These are phyloP conservation scores for Sarcomyxa edulis DNA, from an alignment of 768 basidiomycete species.

Conservation along the genomic window DNA sequence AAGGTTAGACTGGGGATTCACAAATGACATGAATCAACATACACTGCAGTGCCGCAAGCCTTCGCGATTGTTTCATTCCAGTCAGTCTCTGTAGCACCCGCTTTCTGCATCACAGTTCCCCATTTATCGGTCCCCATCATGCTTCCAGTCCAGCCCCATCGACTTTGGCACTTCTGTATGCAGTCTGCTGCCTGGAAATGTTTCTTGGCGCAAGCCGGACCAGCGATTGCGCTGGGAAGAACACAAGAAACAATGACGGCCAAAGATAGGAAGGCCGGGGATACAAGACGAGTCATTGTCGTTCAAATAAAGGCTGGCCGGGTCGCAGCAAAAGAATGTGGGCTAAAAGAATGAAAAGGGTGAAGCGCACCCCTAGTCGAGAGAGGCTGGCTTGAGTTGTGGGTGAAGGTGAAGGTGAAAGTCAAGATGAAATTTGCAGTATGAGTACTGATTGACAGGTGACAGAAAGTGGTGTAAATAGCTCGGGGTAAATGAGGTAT, in stretches of 20 bases:
- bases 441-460: too few species aligned
- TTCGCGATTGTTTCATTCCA: conserved; percentile 30
- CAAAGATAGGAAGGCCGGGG: conserved; percentile 25
- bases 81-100: conserved; percentile 21
- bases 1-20: background rate
- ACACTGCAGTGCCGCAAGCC: conserved; percentile 34
- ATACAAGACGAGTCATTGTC: conserved; percentile 31
- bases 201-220: conserved; percentile 40
- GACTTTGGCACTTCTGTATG: conserved; percentile 30
- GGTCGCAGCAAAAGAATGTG: conserved; percentile 11
- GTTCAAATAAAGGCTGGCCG: conserved; percentile 11
- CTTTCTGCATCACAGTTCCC: conserved; percentile 45
- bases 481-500: too few species aligned
- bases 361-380: conserved; percentile 16
- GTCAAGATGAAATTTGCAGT: too few species aligned
- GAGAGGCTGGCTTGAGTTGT: conserved; percentile 2
- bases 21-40: conserved; percentile 3
- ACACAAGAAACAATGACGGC: conserved; percentile 25
- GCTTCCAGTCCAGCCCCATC: conserved; percentile 43
- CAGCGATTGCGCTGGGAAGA: conserved; percentile 35
- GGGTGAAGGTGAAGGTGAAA: conserved; percentile 10
- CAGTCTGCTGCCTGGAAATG: conserved; percentile 29
- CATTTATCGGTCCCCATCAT: conserved; percentile 52
- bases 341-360: conserved; percentile 18
- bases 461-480: too few species aligned